Percentiles rank a stretch among this genome's conserved stretches.
Evolutionary conservation across 2,329 filamentous ascomycete species (phyloP).

Genomic region (Zasmidium angulare): DNA sequence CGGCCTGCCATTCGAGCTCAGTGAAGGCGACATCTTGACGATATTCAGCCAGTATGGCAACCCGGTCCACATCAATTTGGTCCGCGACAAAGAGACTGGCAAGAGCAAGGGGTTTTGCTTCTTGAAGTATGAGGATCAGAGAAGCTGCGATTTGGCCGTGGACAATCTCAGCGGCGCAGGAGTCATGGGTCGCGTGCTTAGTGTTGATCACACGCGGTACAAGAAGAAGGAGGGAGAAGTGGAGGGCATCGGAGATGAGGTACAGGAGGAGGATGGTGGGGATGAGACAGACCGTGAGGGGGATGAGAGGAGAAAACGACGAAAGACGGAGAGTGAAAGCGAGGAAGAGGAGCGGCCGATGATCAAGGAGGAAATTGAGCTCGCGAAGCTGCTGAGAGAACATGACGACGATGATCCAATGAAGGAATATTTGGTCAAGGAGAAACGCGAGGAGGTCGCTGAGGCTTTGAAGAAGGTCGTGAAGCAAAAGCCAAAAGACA

Average conservation of each 20-base stretch:
- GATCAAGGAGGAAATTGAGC: slow-evolving; percentile 78
- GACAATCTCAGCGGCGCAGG: slow-evolving; percentile 90
- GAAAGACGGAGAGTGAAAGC: slow-evolving; percentile 41
- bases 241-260: slow-evolving; percentile 44
- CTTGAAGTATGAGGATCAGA: slow-evolving; percentile 97
- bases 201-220: slow-evolving; percentile 92
- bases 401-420: slow-evolving; percentile 92
- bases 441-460: slow-evolving; percentile 87
- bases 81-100: slow-evolving; percentile 92
- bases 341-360: slow-evolving; percentile 56
- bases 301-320: slow-evolving; percentile 47
- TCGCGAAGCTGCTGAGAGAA: slow-evolving; percentile 71
- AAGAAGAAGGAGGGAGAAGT: slow-evolving; percentile 74
- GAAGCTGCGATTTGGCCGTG: slow-evolving; percentile 91
- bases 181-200: slow-evolving; percentile 74
- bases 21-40: slow-evolving; percentile 91
- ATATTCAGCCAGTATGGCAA: slow-evolving; percentile 98
- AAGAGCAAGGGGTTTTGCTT: slow-evolving; percentile 94
- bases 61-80: slow-evolving; percentile 87
- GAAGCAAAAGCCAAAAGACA: slow-evolving; percentile 50
- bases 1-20: slow-evolving; percentile 85
- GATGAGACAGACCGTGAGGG: slow-evolving; percentile 39
- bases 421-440: slow-evolving; percentile 84
- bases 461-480: slow-evolving; percentile 62
- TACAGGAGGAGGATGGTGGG: slow-evolving; percentile 55